Evolutionary conservation across 1,284 basidiomycete genomes (phyloP).

Genomic region (Ustilago sp.): DNA sequence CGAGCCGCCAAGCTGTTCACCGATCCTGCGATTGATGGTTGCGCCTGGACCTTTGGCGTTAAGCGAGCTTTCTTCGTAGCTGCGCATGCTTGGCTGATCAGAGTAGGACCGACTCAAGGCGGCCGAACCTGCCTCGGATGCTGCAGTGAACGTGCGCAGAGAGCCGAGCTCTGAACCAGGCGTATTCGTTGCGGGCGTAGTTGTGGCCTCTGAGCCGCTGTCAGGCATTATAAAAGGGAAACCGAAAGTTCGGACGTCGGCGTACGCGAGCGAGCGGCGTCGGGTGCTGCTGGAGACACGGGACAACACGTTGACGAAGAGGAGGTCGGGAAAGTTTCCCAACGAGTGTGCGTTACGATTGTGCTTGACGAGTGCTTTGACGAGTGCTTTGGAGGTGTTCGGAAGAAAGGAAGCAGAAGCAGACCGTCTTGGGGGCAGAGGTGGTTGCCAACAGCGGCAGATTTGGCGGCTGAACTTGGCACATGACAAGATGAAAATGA

Average conservation of each 20-base stretch:
- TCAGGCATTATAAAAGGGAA: conserved; percentile 54
- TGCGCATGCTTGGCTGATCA: conserved; percentile 36
- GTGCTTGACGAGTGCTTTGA: conserved; percentile 6
- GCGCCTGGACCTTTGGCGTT: conserved; percentile 39
- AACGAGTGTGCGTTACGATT: conserved; percentile 41
- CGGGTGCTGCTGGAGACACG: conserved; percentile 8
- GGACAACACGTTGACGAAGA: conserved; percentile 34
- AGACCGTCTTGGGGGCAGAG: conserved; percentile 30
- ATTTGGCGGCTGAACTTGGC: conserved; percentile 4
- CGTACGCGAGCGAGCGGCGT: conserved; percentile 40
- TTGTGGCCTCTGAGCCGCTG: conserved; percentile 35
- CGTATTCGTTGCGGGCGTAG: conserved; percentile 32
- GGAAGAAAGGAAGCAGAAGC: conserved; percentile 28
- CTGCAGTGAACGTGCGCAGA: conserved; percentile 23
- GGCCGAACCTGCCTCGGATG: conserved; percentile 27
- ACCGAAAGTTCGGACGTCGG: conserved; percentile 41
- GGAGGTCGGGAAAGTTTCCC: conserved; percentile 38
- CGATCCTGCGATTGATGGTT: conserved; percentile 28
- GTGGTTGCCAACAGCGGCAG: conserved; percentile 22
- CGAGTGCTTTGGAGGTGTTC: not conserved
- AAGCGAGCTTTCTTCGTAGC: conserved; percentile 43
- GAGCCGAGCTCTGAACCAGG: conserved; percentile 35
- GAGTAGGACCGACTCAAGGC: conserved; percentile 29
- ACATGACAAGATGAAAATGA: conserved; percentile 11
- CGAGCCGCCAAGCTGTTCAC: conserved; percentile 30